Evolutionary conservation across 441 rosid genomes (phyloP).

Genomic region (Erodium chrysanthum): DNA sequence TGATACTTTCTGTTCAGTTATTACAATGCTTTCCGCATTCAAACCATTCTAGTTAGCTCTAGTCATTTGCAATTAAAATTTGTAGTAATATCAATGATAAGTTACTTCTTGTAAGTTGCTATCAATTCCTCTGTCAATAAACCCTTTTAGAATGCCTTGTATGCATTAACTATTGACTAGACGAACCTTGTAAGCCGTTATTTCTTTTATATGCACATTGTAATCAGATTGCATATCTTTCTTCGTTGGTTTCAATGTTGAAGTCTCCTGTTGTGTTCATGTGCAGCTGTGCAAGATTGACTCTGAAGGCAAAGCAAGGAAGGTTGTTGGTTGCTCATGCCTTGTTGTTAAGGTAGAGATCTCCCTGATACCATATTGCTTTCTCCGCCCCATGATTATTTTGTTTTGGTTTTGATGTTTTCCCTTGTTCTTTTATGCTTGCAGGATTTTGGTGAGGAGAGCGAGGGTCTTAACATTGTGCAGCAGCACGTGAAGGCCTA

Average conservation of each 20-base stretch:
- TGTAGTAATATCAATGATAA: too few relatives aligned
- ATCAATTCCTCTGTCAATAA: too few relatives aligned
- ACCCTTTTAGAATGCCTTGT: too few relatives aligned
- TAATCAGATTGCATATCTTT: too few relatives aligned
- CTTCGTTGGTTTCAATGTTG: too few relatives aligned
- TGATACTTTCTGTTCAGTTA: background rate
- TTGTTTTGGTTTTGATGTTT: background rate
- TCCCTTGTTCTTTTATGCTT: background rate
- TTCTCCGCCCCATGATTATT: background rate
- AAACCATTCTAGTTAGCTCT: too few relatives aligned
- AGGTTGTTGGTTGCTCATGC: constrained; percentile 9
- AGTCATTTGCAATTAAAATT: too few relatives aligned
- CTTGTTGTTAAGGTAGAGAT: background rate
- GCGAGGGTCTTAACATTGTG: constrained; percentile 7
- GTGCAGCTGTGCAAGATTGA: constrained; percentile 8
- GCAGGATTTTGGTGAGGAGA: constrained; percentile 5
- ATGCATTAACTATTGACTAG: too few relatives aligned
- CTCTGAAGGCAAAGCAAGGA: constrained; percentile 6
- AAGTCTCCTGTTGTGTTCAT: background rate
- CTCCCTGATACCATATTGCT: background rate
- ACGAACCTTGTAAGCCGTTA: too few relatives aligned
- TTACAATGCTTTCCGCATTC: background rate
- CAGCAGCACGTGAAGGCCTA: constrained; percentile 4
- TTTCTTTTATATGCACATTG: too few relatives aligned
- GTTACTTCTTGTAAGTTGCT: too few relatives aligned